phyloP scores from a whole-genome alignment of 2,329 filamentous ascomycete species.

The Xylariaceae sp. region DNA sequence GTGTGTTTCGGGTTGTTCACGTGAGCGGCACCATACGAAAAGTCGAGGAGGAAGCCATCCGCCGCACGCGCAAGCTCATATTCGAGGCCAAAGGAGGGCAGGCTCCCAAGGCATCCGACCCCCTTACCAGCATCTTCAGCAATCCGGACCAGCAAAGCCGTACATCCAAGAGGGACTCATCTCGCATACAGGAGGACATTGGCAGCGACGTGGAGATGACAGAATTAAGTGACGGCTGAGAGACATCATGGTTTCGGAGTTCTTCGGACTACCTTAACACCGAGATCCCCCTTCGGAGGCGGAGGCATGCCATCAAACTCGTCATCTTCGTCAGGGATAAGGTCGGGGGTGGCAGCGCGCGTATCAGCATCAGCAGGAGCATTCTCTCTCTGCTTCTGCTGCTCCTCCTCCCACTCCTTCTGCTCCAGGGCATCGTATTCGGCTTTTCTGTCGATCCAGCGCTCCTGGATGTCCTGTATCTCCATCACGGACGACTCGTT shows the following conservation, averaged over 20 bases:
- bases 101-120: constrained; percentile 24
- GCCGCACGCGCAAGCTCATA: constrained; percentile 67
- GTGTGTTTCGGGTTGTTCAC: constrained; percentile 77
- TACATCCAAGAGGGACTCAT: constrained; percentile 33
- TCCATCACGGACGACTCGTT: constrained; percentile 70
- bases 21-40: constrained; percentile 93
- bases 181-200: constrained; percentile 43
- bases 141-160: constrained; percentile 22
- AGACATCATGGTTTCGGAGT: constrained; percentile 41
- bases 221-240: constrained; percentile 30
- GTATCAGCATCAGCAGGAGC: constrained; percentile 33
- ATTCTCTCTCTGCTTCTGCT: constrained; percentile 50
- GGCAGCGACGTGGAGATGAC: constrained; percentile 37
- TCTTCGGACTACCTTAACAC: constrained; percentile 68
- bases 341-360: constrained; percentile 31
- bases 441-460: constrained; percentile 88
- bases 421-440: constrained; percentile 78
- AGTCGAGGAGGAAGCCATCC: constrained; percentile 82
- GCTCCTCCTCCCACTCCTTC: constrained; percentile 70
- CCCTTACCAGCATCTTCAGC: constrained; percentile 38
- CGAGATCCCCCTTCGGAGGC: constrained; percentile 46
- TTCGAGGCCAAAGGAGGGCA: constrained; percentile 54
- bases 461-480: constrained; percentile 84
- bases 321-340: constrained; percentile 33
- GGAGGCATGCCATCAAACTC: constrained; percentile 51